Evolutionary conservation across 441 rosid species (phyloP).

Genomic region (Populus hybrid): DNA sequence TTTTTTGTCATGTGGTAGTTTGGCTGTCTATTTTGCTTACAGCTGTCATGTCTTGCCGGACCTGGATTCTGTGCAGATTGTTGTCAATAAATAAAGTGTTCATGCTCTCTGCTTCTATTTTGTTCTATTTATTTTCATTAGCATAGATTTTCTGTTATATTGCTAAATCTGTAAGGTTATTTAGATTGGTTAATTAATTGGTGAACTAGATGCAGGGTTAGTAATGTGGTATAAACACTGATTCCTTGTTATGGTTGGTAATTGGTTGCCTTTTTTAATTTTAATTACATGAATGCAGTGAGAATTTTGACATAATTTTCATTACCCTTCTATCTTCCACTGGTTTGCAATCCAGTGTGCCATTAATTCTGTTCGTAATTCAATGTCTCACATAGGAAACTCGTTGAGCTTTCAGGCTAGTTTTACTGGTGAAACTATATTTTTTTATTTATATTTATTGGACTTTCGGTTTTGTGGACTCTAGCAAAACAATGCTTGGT

Average conservation of each 20-base stretch:
- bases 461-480: too few relatives aligned
- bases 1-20: background rate
- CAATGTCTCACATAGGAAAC: too few relatives aligned
- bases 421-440: too few relatives aligned
- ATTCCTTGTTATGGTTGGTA: background rate
- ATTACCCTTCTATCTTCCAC: background rate
- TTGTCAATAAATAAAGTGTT: background rate
- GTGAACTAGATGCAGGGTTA: background rate
- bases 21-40: conserved; percentile 3
- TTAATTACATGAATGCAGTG: background rate
- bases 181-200: background rate
- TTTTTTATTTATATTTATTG: too few relatives aligned
- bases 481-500: too few relatives aligned
- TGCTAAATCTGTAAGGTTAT: background rate
- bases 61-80: background rate
- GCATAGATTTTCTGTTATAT: background rate
- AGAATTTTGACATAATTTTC: background rate
- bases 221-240: background rate
- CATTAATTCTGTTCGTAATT: too few relatives aligned
- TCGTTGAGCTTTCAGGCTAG: too few relatives aligned
- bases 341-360: background rate
- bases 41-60: background rate
- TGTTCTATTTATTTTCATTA: background rate
- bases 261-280: background rate
- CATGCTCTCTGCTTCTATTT: background rate